Base-by-base conservation (phyloP, 164 flowering plant genomes). In the Vitis rupestris region DNA sequence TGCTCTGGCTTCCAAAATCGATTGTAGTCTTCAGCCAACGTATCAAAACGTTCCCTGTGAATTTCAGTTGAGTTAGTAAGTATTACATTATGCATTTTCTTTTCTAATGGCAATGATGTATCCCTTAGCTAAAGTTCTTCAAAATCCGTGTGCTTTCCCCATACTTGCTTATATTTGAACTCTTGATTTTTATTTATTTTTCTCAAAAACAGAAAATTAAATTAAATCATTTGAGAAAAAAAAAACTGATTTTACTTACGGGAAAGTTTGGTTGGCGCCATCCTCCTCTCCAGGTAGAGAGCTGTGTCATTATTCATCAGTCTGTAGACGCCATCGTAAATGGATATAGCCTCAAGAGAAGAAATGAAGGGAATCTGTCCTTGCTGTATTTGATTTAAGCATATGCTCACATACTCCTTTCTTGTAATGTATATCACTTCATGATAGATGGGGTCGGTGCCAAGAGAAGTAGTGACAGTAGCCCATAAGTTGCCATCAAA, bases 311-410 rank as follows among this genome's bases (percentile, higher is more conserved):
- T 9, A 6, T 23, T 62, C 53, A 50, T 50, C 53, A 50, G 14
- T 10, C 13, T 13, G 14, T 50, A 50, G 53, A 50, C 3, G 44
- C 49, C 50, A 44, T 47, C 50, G 16, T 13, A 44, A 2, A 50
- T 9, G 53, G 0, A 5, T 10, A 10, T 3, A 50, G 14, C 53
- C 48, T 71, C 74, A 47, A 71, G 63, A 7, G 69, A 19, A 47
- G 69, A 58, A 13, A 71, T 71, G 23, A 71, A 64, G 8, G 74
- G 78, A 2, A 75, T 53, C 8, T 44, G 60, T 0, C 29, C 51
- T 2, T 63, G 51, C 10, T 10, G 4, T 0, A 29, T 64, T 17
- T 49, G 64, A 29, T 9, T 10, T 52, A 76, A 17, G 17, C 79
- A 76, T 13, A 76, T 62, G 4, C 17, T 37, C 2, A 64, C 12